These are phyloP conservation scores for Termitomyces sp. DNA, from an alignment of 768 basidiomycete genomes.

Conservation along the genomic window DNA sequence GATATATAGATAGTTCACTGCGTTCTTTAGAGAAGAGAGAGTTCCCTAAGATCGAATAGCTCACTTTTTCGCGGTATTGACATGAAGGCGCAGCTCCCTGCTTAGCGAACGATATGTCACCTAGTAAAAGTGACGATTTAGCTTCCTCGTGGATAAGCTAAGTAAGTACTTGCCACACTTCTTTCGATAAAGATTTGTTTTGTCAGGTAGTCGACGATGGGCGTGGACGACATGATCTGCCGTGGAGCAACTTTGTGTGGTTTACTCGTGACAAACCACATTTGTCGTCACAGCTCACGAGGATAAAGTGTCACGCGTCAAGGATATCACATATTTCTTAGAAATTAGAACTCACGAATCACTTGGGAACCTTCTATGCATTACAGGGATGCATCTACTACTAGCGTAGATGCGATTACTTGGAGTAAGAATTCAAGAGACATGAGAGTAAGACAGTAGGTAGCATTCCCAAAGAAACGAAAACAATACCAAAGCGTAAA, in stretches of 20 bases:
- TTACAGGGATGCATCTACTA: not conserved
- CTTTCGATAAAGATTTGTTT: conserved; percentile 49
- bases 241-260: not conserved
- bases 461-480: not conserved
- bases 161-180: conserved; percentile 37
- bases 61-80: conserved; percentile 78
- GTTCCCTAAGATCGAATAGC: conserved; percentile 10
- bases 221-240: conserved; percentile 35
- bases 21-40: not conserved
- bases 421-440: not conserved
- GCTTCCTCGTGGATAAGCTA: not conserved
- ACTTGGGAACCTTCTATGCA: not conserved
- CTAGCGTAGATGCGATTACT: not conserved
- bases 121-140: conserved; percentile 29
- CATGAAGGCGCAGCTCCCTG: conserved; percentile 64
- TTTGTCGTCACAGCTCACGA: conserved; percentile 9
- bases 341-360: not conserved
- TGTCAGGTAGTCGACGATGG: conserved; percentile 43
- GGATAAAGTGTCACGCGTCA: conserved; percentile 11
- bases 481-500: not conserved
- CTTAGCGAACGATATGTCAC: conserved; percentile 80
- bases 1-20: conserved; percentile 64
- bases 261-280: not conserved
- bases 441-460: not conserved
- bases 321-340: not conserved